Evolutionary conservation across 305 asterid genomes (phyloP).

Genomic region (Fraxinus dipetala): DNA sequence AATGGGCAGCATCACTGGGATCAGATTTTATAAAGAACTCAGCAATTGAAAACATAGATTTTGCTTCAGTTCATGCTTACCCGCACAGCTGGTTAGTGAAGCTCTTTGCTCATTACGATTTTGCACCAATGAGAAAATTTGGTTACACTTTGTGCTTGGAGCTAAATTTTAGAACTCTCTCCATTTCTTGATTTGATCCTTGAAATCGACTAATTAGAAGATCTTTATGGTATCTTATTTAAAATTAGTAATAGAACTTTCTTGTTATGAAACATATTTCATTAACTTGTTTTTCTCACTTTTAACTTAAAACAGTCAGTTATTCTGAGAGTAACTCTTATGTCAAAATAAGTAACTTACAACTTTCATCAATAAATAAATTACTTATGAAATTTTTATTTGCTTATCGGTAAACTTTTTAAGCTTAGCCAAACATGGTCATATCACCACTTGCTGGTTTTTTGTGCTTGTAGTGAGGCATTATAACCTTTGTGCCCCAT

Average conservation of each 20-base stretch:
- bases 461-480: neutral
- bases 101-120: neutral
- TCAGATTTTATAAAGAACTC: constrained; percentile 54
- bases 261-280: neutral
- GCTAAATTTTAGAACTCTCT: neutral
- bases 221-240: neutral
- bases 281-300: neutral
- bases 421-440: neutral
- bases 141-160: neutral
- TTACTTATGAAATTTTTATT: neutral
- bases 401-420: neutral
- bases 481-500: neutral
- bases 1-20: constrained; percentile 64
- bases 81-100: constrained; percentile 57
- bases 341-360: neutral
- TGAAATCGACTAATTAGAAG: neutral
- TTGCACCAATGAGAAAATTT: neutral
- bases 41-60: constrained; percentile 46
- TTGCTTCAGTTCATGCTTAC: constrained; percentile 64
- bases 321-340: neutral
- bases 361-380: neutral
- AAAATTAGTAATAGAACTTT: neutral
- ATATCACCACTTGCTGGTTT: neutral
- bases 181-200: neutral
- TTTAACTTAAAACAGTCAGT: too few relatives aligned